Percentiles rank a stretch among this genome's conserved stretches.
Conservation (phyloP, 2,329 filamentous ascomycete genomes). For the Colletotrichum liriopes region DNA sequence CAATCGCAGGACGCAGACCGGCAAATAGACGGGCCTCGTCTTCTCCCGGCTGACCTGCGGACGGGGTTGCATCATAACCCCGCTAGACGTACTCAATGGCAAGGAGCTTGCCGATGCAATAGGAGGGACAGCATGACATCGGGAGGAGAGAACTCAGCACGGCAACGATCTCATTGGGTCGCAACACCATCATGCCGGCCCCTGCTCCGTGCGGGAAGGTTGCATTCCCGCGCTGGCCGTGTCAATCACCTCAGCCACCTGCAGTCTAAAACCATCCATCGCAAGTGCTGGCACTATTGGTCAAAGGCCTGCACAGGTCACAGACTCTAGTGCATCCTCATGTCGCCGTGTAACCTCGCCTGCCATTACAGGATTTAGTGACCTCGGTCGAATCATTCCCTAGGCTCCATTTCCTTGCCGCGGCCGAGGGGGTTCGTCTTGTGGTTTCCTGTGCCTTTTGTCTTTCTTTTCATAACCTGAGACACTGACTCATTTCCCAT, state of each 20-base stretch:
- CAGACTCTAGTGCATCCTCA: not conserved
- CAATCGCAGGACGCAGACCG: not conserved
- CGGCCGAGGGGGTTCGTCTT: not conserved
- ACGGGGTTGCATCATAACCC: slow-evolving; percentile 1
- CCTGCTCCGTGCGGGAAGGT: slow-evolving; percentile 11
- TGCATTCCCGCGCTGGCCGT: slow-evolving; percentile 6
- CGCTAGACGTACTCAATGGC: not conserved
- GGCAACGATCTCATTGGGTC: slow-evolving; percentile 5
- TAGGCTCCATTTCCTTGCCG: not conserved
- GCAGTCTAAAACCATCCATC: not conserved
- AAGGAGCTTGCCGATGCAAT: not conserved
- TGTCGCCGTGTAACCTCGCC: no score
- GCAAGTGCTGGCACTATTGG: not conserved
- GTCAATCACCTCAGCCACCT: not conserved
- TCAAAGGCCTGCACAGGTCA: no score
- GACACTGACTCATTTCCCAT: not conserved
- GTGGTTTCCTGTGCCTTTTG: not conserved
- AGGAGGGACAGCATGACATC: not conserved
- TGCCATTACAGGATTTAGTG: not conserved
- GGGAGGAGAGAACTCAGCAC: not conserved
- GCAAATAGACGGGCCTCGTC: not conserved
- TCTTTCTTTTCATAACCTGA: not conserved
- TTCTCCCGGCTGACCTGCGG: not conserved
- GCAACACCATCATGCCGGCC: not conserved
- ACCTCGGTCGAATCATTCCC: not conserved